Evolutionary conservation across 2,329 filamentous ascomycete species (phyloP).

Genomic region (Colletotrichum truncatum): DNA sequence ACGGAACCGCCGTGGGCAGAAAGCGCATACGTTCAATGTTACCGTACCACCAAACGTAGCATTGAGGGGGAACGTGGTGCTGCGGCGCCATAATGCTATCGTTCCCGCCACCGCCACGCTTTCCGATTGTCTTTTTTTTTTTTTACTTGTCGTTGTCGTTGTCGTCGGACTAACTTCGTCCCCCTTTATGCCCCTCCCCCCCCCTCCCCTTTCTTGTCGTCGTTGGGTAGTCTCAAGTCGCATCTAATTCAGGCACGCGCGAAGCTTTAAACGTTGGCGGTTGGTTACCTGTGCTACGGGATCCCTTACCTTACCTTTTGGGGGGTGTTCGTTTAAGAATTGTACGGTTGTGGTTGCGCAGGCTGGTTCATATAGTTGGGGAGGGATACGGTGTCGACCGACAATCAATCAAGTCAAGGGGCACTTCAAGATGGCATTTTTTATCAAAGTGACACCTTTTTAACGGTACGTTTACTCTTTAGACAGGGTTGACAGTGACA

Average conservation of each 20-base stretch:
- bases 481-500: neutral
- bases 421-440: neutral
- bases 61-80: neutral
- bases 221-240: neutral
- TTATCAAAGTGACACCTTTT: slow-evolving; percentile 18
- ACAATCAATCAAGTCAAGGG: no score
- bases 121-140: no score
- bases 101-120: no score
- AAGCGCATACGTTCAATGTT: no score
- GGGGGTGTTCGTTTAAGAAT: neutral
- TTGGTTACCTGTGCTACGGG: neutral
- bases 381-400: no score
- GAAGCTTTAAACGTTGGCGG: neutral
- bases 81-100: no score
- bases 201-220: neutral
- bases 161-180: no score
- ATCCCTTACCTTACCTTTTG: neutral
- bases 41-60: no score
- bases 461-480: neutral
- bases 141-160: neutral
- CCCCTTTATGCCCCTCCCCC: neutral
- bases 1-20: neutral
- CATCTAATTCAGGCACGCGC: neutral
- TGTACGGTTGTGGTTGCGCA: no score
- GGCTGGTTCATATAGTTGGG: neutral